Percentiles rank a stretch among this genome's conserved stretches.
These are phyloP conservation scores for Phaeosphaeria sp. DNA, from an alignment of 2,329 filamentous ascomycete species.

Conservation along the genomic window DNA sequence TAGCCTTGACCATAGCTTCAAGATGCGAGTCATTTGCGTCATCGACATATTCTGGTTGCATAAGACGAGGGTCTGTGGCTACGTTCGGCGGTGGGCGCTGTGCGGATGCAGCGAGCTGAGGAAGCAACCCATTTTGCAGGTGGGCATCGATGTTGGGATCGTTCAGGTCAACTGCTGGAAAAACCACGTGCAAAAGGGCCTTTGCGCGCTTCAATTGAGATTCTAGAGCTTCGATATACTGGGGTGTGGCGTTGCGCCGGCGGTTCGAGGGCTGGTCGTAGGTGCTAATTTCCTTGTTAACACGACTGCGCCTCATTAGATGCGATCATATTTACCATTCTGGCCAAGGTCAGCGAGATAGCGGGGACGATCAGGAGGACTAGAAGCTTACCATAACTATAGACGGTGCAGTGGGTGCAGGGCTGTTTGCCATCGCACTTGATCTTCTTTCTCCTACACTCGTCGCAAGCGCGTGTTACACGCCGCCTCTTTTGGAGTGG, in stretches of 20 bases:
- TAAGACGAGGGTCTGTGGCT: slow-evolving; percentile 28
- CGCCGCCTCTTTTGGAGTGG: slow-evolving; percentile 51
- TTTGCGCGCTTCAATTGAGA: slow-evolving; percentile 83
- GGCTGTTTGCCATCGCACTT: slow-evolving; percentile 64
- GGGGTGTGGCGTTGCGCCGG: slow-evolving; percentile 85
- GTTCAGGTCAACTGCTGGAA: slow-evolving; percentile 84
- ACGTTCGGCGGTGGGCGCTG: slow-evolving; percentile 30
- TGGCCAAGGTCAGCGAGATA: slow-evolving; percentile 45
- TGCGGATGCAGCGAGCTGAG: slow-evolving; percentile 44
- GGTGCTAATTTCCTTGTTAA: slow-evolving; percentile 56
- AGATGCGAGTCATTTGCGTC: slow-evolving; percentile 68
- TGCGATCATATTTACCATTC: slow-evolving; percentile 65
- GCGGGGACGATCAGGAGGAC: neutral
- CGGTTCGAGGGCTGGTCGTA: slow-evolving; percentile 95
- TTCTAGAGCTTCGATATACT: slow-evolving; percentile 91
- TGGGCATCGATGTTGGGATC: slow-evolving; percentile 83
- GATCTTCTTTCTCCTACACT: slow-evolving; percentile 59
- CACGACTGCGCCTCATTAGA: neutral
- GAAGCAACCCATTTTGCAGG: slow-evolving; percentile 70
- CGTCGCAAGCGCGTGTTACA: slow-evolving; percentile 54
- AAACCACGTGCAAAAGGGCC: slow-evolving; percentile 75
- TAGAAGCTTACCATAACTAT: slow-evolving; percentile 80
- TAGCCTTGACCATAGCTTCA: slow-evolving; percentile 93
- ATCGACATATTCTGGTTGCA: slow-evolving; percentile 27
- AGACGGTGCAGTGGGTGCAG: slow-evolving; percentile 91